Conservation (phyloP, 2,329 filamentous ascomycete genomes). For the Xylariaceae sp. region DNA sequence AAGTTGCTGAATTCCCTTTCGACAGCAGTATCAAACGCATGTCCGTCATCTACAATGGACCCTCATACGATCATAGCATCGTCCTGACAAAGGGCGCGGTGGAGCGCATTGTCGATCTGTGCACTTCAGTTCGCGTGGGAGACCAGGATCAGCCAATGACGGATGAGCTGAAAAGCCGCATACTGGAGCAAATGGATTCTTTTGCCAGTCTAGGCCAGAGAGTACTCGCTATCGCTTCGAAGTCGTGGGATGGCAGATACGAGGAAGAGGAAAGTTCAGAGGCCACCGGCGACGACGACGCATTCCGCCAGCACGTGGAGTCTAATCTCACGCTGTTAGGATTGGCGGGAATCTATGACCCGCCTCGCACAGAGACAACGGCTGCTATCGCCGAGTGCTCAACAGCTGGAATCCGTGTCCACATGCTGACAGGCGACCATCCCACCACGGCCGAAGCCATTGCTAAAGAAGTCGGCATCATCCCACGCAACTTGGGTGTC, state of each 20-base stretch:
- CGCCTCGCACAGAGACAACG: conserved; percentile 77
- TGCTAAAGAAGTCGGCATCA: conserved; percentile 74
- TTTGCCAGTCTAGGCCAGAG: conserved; percentile 68
- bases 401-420: conserved; percentile 71
- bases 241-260: conserved; percentile 53
- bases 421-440: conserved; percentile 85
- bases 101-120: conserved; percentile 59
- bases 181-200: conserved; percentile 53
- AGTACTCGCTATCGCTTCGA: conserved; percentile 69
- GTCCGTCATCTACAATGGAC: conserved; percentile 67
- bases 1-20: conserved; percentile 72
- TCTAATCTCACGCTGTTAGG: conserved; percentile 69
- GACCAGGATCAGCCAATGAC: conserved; percentile 45
- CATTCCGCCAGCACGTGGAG: conserved; percentile 62
- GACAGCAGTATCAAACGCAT: conserved; percentile 77
- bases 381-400: conserved; percentile 68
- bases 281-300: conserved; percentile 38
- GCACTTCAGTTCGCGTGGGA: conserved; percentile 45
- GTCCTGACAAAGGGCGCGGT: conserved; percentile 63
- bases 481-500: conserved; percentile 60
- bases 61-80: conserved; percentile 44
- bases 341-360: conserved; percentile 84
- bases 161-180: conserved; percentile 46
- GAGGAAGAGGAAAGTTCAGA: conserved; percentile 22
- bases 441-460: conserved; percentile 76